Conservation (phyloP, 768 basidiomycete genomes). For the Macrolepiota dolichaula region DNA sequence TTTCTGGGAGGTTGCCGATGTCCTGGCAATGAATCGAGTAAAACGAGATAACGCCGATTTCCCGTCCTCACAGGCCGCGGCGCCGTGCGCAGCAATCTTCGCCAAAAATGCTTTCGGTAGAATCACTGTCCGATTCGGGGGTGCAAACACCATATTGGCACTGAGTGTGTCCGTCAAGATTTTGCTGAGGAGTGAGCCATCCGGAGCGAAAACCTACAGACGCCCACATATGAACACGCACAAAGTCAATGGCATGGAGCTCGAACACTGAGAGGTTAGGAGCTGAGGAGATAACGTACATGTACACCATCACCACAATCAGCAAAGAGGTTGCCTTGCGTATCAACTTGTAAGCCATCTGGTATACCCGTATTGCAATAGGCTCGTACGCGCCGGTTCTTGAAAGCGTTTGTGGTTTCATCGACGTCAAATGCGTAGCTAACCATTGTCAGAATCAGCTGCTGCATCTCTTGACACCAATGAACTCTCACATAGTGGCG, state of each 20-base stretch:
- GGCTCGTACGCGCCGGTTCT: constrained; percentile 61
- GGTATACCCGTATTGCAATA: constrained; percentile 63
- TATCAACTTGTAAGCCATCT: constrained; percentile 67
- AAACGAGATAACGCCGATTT: no score
- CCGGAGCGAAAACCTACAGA: constrained; percentile 13
- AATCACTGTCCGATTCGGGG: constrained; percentile 38
- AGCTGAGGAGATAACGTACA: constrained; percentile 28
- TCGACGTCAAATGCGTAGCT: constrained; percentile 74
- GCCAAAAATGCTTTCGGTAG: constrained; percentile 45
- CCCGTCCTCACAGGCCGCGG: not conserved
- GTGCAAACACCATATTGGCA: constrained; percentile 46
- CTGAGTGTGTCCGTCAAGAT: constrained; percentile 49
- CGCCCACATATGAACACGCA: not conserved
- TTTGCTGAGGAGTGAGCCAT: constrained; percentile 62
- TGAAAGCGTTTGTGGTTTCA: constrained; percentile 46
- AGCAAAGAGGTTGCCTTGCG: constrained; percentile 60
- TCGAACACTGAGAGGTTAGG: no score
- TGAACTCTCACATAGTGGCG: constrained; percentile 62
- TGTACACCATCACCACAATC: constrained; percentile 71
- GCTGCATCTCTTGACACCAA: no score
- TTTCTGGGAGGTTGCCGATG: no score
- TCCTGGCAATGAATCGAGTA: no score
- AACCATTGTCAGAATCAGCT: no score
- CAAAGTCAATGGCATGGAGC: no score
- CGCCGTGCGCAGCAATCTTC: constrained; percentile 36